These are phyloP conservation scores for Blastocystis sp. DNA, from an alignment of 352 stramenopile species.

Conservation along the genomic window DNA sequence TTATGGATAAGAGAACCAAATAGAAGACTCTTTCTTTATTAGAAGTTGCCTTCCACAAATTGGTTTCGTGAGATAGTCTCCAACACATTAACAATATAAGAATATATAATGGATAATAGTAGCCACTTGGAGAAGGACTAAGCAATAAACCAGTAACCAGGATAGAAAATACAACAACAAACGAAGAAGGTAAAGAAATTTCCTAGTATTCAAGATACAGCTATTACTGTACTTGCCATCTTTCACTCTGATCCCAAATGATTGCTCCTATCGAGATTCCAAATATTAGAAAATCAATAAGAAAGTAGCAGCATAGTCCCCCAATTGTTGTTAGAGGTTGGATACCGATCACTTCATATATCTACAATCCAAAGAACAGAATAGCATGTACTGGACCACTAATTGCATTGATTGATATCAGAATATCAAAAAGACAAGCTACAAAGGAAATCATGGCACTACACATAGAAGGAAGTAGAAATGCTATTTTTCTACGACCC, in stretches of 20 bases:
- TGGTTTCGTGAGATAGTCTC: no score
- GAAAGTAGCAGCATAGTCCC: slow-evolving; percentile 3
- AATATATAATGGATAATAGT: slow-evolving; percentile 15
- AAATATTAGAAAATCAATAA: slow-evolving; percentile 14
- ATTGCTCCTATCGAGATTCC: background rate
- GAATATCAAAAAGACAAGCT: slow-evolving; percentile 2
- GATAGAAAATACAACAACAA: background rate
- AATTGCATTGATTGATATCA: background rate
- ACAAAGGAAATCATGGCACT: background rate
- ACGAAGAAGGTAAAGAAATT: background rate
- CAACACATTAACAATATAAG: background rate
- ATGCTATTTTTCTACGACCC: background rate
- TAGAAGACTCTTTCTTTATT: background rate
- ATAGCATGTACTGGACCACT: background rate
- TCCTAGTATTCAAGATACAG: background rate
- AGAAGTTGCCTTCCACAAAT: background rate
- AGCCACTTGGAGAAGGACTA: background rate
- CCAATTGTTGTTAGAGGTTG: background rate
- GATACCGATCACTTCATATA: background rate
- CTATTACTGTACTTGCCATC: background rate
- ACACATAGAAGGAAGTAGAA: background rate
- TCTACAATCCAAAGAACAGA: background rate
- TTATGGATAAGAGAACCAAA: background rate
- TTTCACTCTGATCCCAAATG: no score
- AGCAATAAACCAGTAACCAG: background rate